Evolutionary conservation across 768 basidiomycete species (phyloP).

Genomic region (Antrodiella citrinella): DNA sequence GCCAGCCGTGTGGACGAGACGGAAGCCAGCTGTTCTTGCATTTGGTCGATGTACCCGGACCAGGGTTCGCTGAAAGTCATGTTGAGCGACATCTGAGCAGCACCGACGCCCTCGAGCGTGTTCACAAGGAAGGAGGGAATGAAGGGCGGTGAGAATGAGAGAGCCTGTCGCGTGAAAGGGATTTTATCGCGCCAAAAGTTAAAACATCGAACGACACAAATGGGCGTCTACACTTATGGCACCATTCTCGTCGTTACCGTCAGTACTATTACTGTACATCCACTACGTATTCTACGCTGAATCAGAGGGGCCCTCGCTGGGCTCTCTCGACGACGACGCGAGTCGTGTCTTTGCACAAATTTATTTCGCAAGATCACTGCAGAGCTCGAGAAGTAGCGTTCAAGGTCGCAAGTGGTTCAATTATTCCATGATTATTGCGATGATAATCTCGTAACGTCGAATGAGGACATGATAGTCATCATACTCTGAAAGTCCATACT

Average conservation of each 20-base stretch:
- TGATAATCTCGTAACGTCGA: too few relatives aligned
- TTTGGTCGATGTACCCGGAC: slow-evolving; percentile 21
- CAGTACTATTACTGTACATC: background rate
- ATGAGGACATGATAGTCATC: too few relatives aligned
- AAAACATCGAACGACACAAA: slow-evolving; percentile 10
- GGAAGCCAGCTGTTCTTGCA: slow-evolving; percentile 15
- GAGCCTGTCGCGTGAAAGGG: slow-evolving; percentile 7
- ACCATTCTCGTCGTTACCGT: background rate
- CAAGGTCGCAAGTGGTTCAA: too few relatives aligned
- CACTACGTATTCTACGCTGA: background rate
- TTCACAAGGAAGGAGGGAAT: background rate
- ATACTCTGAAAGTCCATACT: too few relatives aligned
- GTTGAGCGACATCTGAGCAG: slow-evolving; percentile 18
- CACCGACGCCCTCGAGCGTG: background rate
- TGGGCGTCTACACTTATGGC: background rate
- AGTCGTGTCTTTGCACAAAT: too few relatives aligned
- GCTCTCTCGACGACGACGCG: background rate
- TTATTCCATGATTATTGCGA: too few relatives aligned
- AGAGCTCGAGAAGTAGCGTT: too few relatives aligned
- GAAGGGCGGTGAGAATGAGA: slow-evolving; percentile 3
- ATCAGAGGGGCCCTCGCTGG: too few relatives aligned
- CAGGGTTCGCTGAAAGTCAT: slow-evolving; percentile 19
- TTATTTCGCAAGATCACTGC: too few relatives aligned
- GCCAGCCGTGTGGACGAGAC: slow-evolving; percentile 17
- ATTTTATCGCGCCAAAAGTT: slow-evolving; percentile 5